A percentile compares a stretch with the other conserved stretches of the same genome.
phyloP scores from a whole-genome alignment of 2,329 filamentous ascomycete genomes.

The Sporothrix sp. region DNA sequence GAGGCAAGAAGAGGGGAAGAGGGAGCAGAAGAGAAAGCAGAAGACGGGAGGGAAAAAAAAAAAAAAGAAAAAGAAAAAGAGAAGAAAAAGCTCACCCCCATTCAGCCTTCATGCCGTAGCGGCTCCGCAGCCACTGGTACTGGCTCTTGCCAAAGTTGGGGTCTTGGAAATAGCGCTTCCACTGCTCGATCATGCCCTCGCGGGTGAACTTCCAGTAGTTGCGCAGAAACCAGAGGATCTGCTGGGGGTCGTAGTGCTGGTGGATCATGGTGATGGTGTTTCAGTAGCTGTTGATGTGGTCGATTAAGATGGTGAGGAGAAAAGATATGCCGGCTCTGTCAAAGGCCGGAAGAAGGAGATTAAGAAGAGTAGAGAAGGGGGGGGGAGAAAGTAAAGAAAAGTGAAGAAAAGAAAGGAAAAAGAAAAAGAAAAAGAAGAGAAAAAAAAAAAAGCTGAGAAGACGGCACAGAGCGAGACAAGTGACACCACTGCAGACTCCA shows the following conservation, averaged over 20 bases:
- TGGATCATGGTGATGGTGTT: slow-evolving; percentile 15
- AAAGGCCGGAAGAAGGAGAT: not conserved
- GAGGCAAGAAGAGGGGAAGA: not conserved
- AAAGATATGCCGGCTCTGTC: too few relatives aligned
- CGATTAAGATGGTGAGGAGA: too few relatives aligned
- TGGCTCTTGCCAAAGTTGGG: slow-evolving; percentile 17
- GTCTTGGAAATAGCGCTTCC: slow-evolving; percentile 11
- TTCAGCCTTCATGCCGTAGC: slow-evolving; percentile 19
- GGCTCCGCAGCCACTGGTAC: slow-evolving; percentile 17
- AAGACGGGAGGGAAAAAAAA: not conserved
- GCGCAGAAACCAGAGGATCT: slow-evolving; percentile 18
- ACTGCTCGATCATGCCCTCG: slow-evolving; percentile 10
- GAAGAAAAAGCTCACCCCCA: slow-evolving; percentile 17
- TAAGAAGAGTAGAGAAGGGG: not conserved
- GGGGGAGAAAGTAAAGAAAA: not conserved
- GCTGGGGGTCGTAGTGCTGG: slow-evolving; percentile 13
- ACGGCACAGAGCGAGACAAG: too few relatives aligned
- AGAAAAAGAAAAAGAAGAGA: not conserved
- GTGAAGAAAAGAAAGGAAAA: not conserved
- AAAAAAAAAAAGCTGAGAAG: not conserved
- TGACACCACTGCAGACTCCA: too few relatives aligned
- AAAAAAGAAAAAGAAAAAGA: not conserved
- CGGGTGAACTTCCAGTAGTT: slow-evolving; percentile 17
- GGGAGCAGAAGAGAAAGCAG: not conserved
- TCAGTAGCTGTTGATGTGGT: not conserved